phyloP scores from a whole-genome alignment of 352 stramenopile species.

The Poterioochromonas sp. region DNA sequence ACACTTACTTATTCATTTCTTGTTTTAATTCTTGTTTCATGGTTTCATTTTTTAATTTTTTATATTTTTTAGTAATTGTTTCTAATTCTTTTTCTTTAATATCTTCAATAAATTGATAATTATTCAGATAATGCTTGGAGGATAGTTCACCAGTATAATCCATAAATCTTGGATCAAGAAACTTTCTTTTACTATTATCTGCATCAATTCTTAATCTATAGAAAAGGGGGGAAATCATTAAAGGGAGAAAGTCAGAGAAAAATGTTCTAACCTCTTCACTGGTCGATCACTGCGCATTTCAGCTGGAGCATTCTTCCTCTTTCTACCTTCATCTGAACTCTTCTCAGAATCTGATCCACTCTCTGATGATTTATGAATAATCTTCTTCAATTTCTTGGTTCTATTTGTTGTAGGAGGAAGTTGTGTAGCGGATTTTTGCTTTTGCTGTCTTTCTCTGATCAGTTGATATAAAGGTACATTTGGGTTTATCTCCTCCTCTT shows the following conservation, averaged over 20 bases:
- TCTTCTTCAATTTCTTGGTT: background rate
- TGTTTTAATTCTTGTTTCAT: background rate
- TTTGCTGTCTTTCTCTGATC: background rate
- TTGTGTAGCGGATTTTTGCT: background rate
- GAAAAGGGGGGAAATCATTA: background rate
- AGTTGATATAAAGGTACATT: background rate
- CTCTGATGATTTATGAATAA: background rate
- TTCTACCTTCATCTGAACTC: too few relatives aligned
- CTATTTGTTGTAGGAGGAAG: background rate
- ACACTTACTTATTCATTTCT: too few relatives aligned
- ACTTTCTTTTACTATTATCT: background rate
- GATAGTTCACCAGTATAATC: background rate
- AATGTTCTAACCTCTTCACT: background rate
- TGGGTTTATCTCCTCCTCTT: background rate
- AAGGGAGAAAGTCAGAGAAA: background rate
- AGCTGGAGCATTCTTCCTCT: background rate
- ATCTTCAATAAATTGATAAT: background rate
- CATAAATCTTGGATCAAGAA: background rate
- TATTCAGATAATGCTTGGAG: background rate
- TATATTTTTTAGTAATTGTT: background rate
- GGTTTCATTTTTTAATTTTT: background rate
- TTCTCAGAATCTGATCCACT: background rate
- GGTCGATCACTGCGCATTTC: background rate
- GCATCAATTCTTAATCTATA: background rate
- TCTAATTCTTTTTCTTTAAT: background rate